Evolutionary conservation across 768 basidiomycete genomes (phyloP), one percentile per base, ranked within the genome.

Genomic region (Tylopilus vinaceipallidus): DNA sequence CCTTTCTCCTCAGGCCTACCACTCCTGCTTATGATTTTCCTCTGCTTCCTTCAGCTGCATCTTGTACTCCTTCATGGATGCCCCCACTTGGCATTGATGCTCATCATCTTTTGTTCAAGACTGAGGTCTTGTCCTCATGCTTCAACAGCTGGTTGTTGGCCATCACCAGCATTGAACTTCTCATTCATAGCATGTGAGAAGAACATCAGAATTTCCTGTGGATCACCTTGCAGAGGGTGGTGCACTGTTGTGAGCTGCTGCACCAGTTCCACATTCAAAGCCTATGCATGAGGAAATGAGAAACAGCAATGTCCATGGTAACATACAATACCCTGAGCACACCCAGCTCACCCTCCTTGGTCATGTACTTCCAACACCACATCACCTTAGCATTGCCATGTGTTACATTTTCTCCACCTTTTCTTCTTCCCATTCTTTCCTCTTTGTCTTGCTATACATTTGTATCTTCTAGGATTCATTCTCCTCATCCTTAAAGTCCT

Each of bases 1-100:
- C 95, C 71, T 98, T 99, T 36, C 86, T 81, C 4, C 95, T n/a
- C n/a, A n/a, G n/a, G n/a, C 97, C 61, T 98, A 95, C 52, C 90
- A 75, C 73, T 95, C 94, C 47, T 91, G 77, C 77, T 98, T 98
- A 55, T 92, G 83, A 63, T 84, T 85, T 75, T 98, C 95, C 61
- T 93, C 91, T 0, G 91, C 91, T 0, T 83, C 82, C 66, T 84
- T 85, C 54, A 94, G 62, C 16, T 88, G 72, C 13, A 80, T 64
- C 70, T 97, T 91, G 60, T 95, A 94, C 69, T 98, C 95, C 67
- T 85, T 87, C 38, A 98, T 90, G n/a, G 95, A 76, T 0, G 87
- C 91, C 61, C 94, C 93, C 95, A 98, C 68, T 95, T 95, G 45
- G 72, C 73, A 57, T 97, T 94, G 0, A 88, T 87, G 33, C 73